Evolutionary conservation across 345 rosid species (phyloP).

Genomic region (Noccaea caerulescens): DNA sequence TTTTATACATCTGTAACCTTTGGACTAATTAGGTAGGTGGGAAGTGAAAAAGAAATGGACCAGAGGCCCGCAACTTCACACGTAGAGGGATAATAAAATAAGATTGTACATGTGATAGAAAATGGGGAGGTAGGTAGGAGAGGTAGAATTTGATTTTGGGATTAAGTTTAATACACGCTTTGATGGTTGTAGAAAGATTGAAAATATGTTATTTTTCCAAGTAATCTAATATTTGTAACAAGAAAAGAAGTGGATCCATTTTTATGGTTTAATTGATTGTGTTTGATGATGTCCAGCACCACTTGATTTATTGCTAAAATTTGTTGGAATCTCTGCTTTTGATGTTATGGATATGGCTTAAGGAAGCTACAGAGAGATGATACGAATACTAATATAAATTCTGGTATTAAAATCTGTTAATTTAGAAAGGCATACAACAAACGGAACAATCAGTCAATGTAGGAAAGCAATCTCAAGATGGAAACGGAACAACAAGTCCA

Average conservation of each 20-base stretch:
- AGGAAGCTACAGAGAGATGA: neutral
- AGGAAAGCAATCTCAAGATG: too few relatives aligned
- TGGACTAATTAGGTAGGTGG: constrained; percentile 15
- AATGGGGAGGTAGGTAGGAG: constrained; percentile 22
- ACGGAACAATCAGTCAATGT: too few relatives aligned
- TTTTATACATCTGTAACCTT: neutral
- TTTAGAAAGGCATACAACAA: neutral
- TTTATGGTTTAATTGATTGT: neutral
- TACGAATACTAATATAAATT: neutral
- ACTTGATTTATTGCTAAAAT: too few relatives aligned
- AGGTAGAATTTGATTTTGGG: constrained; percentile 23
- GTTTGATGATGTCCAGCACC: too few relatives aligned
- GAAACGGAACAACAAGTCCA: too few relatives aligned
- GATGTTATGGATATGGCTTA: too few relatives aligned
- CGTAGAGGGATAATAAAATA: constrained; percentile 9
- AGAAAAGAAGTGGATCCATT: neutral
- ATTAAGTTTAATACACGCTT: constrained; percentile 37
- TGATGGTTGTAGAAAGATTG: neutral
- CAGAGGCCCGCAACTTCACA: constrained; percentile 7
- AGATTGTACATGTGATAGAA: constrained; percentile 4
- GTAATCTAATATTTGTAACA: neutral
- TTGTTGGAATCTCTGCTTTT: too few relatives aligned
- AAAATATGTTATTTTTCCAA: neutral
- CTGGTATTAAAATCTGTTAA: neutral
- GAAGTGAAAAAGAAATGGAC: constrained; percentile 7